Percentiles rank a stretch among this genome's conserved stretches.
Conservation (phyloP, 768 basidiomycete species). For the Termitomyces sp. region DNA sequence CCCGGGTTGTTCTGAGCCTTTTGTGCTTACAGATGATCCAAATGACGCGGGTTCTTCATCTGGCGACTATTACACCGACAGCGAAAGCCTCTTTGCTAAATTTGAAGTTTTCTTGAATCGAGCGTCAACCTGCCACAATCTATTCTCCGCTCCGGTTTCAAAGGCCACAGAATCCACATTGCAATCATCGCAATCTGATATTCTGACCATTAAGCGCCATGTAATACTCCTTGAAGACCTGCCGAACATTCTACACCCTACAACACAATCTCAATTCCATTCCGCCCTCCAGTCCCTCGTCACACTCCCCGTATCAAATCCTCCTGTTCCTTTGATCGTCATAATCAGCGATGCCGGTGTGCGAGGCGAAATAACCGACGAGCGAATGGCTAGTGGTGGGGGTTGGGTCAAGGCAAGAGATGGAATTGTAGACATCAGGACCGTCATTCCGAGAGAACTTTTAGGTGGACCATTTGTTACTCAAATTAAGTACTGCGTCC, state of each 20-base stretch:
- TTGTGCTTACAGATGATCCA: neutral
- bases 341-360: constrained; percentile 80
- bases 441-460: constrained; percentile 64
- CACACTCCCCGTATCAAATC: constrained; percentile 24
- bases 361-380: constrained; percentile 61
- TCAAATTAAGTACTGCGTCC: constrained; percentile 57
- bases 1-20: neutral
- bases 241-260: constrained; percentile 79
- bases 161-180: constrained; percentile 5
- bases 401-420: constrained; percentile 43
- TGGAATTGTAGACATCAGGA: constrained; percentile 60
- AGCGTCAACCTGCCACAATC: constrained; percentile 52
- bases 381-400: constrained; percentile 33
- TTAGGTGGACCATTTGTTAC: constrained; percentile 69
- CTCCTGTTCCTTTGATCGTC: constrained; percentile 66
- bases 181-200: constrained; percentile 9
- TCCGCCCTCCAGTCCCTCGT: constrained; percentile 57
- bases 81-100: constrained; percentile 55
- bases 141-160: constrained; percentile 31
- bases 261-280: constrained; percentile 71
- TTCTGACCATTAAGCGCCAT: constrained; percentile 31
- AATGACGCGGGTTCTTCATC: neutral
- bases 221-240: constrained; percentile 85
- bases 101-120: constrained; percentile 74
- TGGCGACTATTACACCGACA: constrained; percentile 20